phyloP scores from a whole-genome alignment of 2,329 filamentous ascomycete species.

The Cytospora schulzeri region DNA sequence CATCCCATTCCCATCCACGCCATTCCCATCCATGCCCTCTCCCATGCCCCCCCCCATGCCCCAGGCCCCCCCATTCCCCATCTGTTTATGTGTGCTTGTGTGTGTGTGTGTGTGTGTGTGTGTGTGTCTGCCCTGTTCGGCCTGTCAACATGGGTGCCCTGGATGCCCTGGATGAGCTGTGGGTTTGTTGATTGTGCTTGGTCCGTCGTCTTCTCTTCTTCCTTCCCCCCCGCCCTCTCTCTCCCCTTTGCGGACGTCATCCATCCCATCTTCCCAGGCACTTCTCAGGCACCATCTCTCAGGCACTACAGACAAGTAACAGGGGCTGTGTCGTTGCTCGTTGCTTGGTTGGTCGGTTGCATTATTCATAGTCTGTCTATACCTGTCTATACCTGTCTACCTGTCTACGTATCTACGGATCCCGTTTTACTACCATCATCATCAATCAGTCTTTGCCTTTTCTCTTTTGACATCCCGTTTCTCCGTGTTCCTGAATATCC shows the following conservation, averaged over 20 bases:
- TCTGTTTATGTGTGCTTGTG: no score
- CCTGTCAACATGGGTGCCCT: neutral
- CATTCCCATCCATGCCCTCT: neutral
- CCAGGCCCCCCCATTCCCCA: no score
- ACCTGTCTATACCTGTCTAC: no score
- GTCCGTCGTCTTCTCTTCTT: neutral
- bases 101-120: no score
- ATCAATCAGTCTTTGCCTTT: neutral
- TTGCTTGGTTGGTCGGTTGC: neutral
- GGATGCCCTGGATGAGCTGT: neutral
- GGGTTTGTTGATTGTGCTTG: neutral
- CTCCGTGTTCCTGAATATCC: slow-evolving; percentile 1
- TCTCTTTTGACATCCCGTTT: neutral
- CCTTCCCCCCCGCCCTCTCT: neutral
- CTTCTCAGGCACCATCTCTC: no score
- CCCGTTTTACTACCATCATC: neutral
- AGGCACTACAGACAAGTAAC: neutral
- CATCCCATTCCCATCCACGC: neutral
- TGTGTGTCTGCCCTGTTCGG: no score
- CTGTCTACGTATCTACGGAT: no score
- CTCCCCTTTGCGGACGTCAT: neutral
- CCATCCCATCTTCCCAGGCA: neutral
- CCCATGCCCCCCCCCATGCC: no score
- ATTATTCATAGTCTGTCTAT: neutral
- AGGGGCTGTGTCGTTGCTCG: neutral